Evolutionary conservation across 2,329 filamentous ascomycete species (phyloP).

Genomic region (Talaromyces sp.): DNA sequence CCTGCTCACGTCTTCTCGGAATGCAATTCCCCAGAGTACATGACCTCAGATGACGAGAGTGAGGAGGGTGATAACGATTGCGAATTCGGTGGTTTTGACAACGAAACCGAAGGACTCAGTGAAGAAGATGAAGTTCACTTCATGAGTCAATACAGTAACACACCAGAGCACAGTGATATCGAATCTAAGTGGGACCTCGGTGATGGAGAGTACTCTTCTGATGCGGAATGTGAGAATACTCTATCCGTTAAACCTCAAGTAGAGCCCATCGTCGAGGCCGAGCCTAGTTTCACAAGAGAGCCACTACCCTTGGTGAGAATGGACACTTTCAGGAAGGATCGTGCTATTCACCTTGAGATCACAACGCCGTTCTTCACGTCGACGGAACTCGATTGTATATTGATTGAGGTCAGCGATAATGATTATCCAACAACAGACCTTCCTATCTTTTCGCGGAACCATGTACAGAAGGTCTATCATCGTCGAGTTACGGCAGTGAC

Average conservation of each 20-base stretch:
- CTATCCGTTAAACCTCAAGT: neutral
- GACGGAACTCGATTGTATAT: neutral
- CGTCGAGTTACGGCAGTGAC: neutral
- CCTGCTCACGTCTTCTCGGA: neutral
- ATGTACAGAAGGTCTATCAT: neutral
- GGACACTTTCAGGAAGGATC: neutral
- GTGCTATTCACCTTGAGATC: neutral
- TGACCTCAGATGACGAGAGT: neutral
- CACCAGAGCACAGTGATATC: neutral
- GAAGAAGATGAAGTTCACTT: neutral
- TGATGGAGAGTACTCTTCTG: neutral
- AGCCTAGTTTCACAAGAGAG: too few species aligned
- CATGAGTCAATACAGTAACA: neutral
- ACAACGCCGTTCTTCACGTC: neutral
- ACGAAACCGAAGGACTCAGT: neutral
- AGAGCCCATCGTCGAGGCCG: too few species aligned
- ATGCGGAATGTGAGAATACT: neutral
- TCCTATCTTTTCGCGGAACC: neutral
- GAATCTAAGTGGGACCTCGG: neutral
- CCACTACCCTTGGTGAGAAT: too few species aligned
- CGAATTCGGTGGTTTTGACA: neutral
- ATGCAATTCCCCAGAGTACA: neutral
- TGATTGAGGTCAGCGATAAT: neutral
- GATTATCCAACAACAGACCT: neutral
- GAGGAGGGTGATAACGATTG: neutral